Evolutionary conservation across 768 basidiomycete species (phyloP).

Genomic region (Trametes cubensis): DNA sequence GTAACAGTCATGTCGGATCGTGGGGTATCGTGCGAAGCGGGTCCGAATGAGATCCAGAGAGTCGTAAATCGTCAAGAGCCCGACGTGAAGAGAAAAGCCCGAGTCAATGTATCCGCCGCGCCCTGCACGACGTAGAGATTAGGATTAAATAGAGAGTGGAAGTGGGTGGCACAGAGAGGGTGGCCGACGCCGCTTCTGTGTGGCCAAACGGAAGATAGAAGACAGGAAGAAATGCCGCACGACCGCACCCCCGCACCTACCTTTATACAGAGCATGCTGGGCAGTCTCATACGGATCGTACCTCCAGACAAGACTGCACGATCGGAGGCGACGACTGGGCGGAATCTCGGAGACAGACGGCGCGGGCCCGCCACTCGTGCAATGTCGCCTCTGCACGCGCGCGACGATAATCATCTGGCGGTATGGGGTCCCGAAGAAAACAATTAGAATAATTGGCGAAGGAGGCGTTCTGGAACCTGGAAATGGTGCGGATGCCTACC

Average conservation of each 20-base stretch:
- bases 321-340: conserved; percentile 1
- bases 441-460: conserved; percentile 12
- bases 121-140: conserved; percentile 16
- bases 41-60: not conserved
- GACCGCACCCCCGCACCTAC: not conserved
- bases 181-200: conserved; percentile 8
- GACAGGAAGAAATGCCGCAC: not conserved
- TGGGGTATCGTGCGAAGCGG: conserved; percentile 6
- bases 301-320: conserved; percentile 12
- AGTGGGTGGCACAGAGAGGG: conserved; percentile 12
- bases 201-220: not conserved
- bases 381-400: not conserved
- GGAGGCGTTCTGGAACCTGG: conserved; percentile 1
- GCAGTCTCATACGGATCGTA: not conserved
- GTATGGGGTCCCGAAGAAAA: conserved; percentile 1
- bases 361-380: not conserved
- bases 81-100: not conserved
- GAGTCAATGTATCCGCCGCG: conserved; percentile 3
- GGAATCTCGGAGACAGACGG: conserved; percentile 7
- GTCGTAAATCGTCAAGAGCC: conserved; percentile 2
- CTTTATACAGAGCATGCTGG: conserved; percentile 9
- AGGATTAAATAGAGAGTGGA: conserved; percentile 18
- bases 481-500: not conserved
- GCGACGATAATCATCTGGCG: not conserved
- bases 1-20: conserved; percentile 3